phyloP scores from a whole-genome alignment of 805 yeast genomes.

The Monosporozyma servazzii region DNA sequence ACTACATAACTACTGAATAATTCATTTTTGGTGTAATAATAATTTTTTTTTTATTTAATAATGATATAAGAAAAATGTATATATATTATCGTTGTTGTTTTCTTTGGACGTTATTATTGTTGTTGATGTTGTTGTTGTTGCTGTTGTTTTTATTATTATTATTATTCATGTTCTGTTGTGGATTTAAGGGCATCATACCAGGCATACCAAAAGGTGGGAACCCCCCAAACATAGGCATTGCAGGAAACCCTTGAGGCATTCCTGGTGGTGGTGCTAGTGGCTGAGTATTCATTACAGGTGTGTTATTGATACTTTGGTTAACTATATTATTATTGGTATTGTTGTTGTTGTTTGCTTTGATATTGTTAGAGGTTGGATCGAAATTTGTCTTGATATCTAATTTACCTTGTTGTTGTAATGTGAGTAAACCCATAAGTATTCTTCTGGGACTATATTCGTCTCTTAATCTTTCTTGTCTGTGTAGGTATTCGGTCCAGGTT shows the following conservation, averaged over 20 bases:
- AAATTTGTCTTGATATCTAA: slow-evolving; percentile 35
- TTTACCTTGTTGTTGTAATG: slow-evolving; percentile 31
- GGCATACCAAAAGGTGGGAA: slow-evolving; percentile 31
- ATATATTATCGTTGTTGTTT: neutral
- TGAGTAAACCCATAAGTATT: slow-evolving; percentile 46
- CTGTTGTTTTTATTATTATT: slow-evolving; percentile 7
- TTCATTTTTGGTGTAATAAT: neutral
- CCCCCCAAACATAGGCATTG: slow-evolving; percentile 30
- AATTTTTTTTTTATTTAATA: neutral
- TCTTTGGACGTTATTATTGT: slow-evolving; percentile 2
- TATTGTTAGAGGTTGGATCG: slow-evolving; percentile 11
- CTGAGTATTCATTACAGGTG: slow-evolving; percentile 6
- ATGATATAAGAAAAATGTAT: neutral
- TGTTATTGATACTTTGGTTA: neutral
- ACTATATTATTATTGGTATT: neutral
- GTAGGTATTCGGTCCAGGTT: slow-evolving; percentile 89
- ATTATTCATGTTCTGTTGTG: slow-evolving; percentile 5
- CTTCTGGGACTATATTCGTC: slow-evolving; percentile 78
- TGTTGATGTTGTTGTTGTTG: slow-evolving; percentile 1
- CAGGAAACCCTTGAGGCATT: slow-evolving; percentile 26
- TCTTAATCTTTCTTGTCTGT: slow-evolving; percentile 74
- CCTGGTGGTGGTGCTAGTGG: slow-evolving; percentile 27
- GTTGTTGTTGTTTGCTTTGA: slow-evolving; percentile 3
- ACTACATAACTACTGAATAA: neutral
- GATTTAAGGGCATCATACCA: slow-evolving; percentile 34